Evolutionary conservation across 345 rosid species (phyloP).

Genomic region (Capsella bursapastoris): DNA sequence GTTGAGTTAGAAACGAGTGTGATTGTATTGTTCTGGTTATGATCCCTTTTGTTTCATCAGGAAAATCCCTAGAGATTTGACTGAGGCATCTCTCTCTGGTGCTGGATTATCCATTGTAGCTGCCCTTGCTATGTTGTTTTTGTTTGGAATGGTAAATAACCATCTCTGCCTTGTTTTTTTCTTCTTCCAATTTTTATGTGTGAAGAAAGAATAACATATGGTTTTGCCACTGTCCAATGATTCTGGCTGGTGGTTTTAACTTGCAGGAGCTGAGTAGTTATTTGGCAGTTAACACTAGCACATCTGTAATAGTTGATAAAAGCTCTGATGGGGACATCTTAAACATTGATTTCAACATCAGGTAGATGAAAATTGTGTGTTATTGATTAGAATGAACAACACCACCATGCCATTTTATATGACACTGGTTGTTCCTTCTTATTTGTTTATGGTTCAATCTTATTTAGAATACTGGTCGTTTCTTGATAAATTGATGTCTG

Average conservation of each 20-base stretch:
- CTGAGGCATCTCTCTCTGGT: conserved; percentile 92
- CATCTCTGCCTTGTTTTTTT: neutral
- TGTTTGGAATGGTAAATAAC: conserved; percentile 85
- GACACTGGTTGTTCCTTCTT: neutral
- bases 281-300: conserved; percentile 65
- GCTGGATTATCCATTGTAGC: conserved; percentile 88
- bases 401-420: neutral
- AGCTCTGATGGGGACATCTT: conserved; percentile 87
- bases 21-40: neutral
- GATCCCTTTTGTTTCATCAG: conserved; percentile 47
- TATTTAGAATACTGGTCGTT: neutral
- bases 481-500: neutral
- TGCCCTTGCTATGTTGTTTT: conserved; percentile 77
- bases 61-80: conserved; percentile 97
- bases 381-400: neutral
- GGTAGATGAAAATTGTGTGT: conserved; percentile 48
- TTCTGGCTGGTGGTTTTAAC: neutral
- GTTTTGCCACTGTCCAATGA: neutral
- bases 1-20: conserved; percentile 1
- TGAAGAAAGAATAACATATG: neutral
- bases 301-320: conserved; percentile 80
- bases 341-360: conserved; percentile 80
- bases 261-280: conserved; percentile 80
- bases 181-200: neutral
- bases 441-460: conserved; percentile 3